A percentile compares a stretch with the other conserved stretches of the same genome.
Evolutionary conservation across 2,329 filamentous ascomycete species (phyloP).

Genomic region (Colletotrichum simmondsii): DNA sequence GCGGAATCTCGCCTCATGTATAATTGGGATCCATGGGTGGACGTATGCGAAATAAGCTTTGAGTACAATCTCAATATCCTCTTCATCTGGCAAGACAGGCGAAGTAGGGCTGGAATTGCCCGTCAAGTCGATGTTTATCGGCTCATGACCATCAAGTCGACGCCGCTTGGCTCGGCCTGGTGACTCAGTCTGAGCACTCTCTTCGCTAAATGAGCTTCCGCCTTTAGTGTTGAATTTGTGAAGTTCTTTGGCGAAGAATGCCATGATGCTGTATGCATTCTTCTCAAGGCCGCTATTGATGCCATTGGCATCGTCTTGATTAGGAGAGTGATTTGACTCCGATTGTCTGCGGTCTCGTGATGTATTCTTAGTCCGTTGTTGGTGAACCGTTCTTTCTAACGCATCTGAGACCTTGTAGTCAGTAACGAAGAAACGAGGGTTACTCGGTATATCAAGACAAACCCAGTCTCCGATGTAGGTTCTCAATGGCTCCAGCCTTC

Average conservation of each 20-base stretch:
- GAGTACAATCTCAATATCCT: constrained; percentile 38
- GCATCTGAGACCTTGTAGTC: constrained; percentile 28
- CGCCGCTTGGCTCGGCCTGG: neutral
- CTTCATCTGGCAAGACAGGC: neutral
- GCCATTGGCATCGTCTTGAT: neutral
- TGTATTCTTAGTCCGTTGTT: neutral
- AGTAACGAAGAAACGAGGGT: neutral
- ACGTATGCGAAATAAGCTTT: constrained; percentile 48
- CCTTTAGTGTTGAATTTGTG: constrained; percentile 33
- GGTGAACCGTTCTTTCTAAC: constrained; percentile 24
- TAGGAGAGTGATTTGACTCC: constrained; percentile 7
- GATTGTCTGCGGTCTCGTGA: constrained; percentile 25
- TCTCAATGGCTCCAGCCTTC: constrained; percentile 38
- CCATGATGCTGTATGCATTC: constrained; percentile 24
- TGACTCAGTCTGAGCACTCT: constrained; percentile 19
- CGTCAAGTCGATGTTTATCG: too few species aligned
- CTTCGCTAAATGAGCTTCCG: neutral
- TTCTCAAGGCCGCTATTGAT: neutral
- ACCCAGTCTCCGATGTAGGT: constrained; percentile 38
- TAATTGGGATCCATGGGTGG: constrained; percentile 53
- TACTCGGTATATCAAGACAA: neutral
- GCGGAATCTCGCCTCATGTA: constrained; percentile 45
- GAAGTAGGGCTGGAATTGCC: neutral
- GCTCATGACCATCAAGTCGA: constrained; percentile 24
- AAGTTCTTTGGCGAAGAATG: constrained; percentile 34